Base-by-base conservation (phyloP, 176 grass and related monocot species). In the Leersia perrieri region DNA sequence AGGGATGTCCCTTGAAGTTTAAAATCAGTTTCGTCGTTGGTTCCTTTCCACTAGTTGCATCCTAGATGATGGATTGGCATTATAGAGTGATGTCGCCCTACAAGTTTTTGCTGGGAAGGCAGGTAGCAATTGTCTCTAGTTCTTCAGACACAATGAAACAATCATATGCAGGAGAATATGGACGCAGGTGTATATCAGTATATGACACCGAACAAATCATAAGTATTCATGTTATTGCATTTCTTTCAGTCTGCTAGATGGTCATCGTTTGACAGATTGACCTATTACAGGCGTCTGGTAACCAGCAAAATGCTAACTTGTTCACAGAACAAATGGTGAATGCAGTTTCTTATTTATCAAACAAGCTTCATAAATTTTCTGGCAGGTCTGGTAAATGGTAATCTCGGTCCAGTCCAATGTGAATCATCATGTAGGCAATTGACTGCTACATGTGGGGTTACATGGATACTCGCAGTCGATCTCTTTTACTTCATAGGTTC, bases 401-500 rank as follows among this genome's bases (percentile, higher is more conserved):
- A 32, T 65, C 18, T 53, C 9, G 8, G 3, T 0, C 0, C 64
- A 29, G 9, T 20, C 4, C 22, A 16, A 2, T 57, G 64, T 20
- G 44, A 36, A 39, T 79, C 29, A 75, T 74, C 26, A 82, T 30
- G 79, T 26, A 26, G 87, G 69, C 38, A 88, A n/a, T 30, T 27
- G 45, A 70, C 84, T 88, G 51, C 74, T 76, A 33, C 94, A 94
- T 64, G 91, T 88, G 15, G 83, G 86, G 71, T 86, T 89, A 58
- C 84, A 86, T 55, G 94, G 91, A 47, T 94, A 94, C 33, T 88
- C 65, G 30, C 89, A 76, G 65, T 94, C 91, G 9, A 94, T 91
- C 32, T 61, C 31, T 53, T 90, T 86, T 11, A 79, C 61, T 30
- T 74, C 40, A 38, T 75, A 5, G 5, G 26, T 74, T 74, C 91